phyloP scores from a whole-genome alignment of 2,329 filamentous ascomycete species.

The Verticillium tricorpus region DNA sequence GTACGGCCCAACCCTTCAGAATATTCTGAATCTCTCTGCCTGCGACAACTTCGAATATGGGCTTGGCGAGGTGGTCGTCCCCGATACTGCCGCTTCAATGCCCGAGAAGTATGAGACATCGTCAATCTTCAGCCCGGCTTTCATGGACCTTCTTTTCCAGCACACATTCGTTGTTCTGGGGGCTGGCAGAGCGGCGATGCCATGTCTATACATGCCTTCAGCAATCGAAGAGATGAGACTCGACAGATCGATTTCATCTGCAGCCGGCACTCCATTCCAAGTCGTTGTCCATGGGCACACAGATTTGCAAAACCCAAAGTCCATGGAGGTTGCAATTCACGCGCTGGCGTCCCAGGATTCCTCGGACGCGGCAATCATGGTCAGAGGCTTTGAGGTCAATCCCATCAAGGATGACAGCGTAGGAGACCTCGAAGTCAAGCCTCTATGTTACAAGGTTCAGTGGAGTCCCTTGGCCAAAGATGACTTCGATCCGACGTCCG shows the following conservation, averaged over 20 bases:
- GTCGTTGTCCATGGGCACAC: slow-evolving; percentile 19
- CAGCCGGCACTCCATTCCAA: slow-evolving; percentile 21
- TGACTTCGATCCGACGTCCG: slow-evolving; percentile 3
- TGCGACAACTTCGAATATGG: slow-evolving; percentile 13
- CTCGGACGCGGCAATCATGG: slow-evolving; percentile 25
- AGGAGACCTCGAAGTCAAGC: neutral
- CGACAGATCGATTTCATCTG: slow-evolving; percentile 16
- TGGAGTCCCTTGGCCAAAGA: slow-evolving; percentile 35
- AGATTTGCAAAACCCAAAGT: slow-evolving; percentile 3
- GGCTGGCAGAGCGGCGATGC: slow-evolving; percentile 23
- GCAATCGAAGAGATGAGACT: slow-evolving; percentile 26
- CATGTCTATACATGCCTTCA: slow-evolving; percentile 30
- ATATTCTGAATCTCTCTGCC: slow-evolving; percentile 39
- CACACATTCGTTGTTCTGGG: slow-evolving; percentile 32
- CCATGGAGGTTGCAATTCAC: neutral
- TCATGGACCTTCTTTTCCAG: slow-evolving; percentile 41
- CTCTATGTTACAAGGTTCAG: slow-evolving; percentile 38
- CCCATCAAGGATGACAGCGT: slow-evolving; percentile 33
- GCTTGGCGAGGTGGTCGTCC: slow-evolving; percentile 30
- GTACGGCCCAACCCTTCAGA: slow-evolving; percentile 30
- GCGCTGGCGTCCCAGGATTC: neutral
- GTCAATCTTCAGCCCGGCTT: slow-evolving; percentile 39
- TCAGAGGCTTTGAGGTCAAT: slow-evolving; percentile 33
- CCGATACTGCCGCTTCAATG: slow-evolving; percentile 40
- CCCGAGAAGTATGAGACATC: slow-evolving; percentile 36